Conservation (phyloP, 768 basidiomycete genomes). For the Tylopilus felleus region DNA sequence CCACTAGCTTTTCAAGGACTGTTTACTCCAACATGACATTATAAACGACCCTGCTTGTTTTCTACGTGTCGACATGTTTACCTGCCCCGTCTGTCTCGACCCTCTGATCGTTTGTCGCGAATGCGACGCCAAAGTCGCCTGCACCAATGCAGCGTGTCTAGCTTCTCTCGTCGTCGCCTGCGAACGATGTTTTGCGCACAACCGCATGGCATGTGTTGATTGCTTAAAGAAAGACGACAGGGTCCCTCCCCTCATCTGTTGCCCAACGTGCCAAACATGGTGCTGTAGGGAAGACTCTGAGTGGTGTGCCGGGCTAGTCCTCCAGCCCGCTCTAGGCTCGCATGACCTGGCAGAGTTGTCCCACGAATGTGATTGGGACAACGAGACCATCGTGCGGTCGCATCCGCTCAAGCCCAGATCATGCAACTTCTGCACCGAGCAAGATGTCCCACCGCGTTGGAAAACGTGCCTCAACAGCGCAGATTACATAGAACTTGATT, state of each 20-base stretch:
- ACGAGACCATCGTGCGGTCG: constrained; percentile 9
- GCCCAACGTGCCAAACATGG: constrained; percentile 6
- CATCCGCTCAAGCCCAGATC: constrained; percentile 12
- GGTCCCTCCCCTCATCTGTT: constrained; percentile 6
- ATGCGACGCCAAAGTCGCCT: constrained; percentile 10
- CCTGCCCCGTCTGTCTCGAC: constrained; percentile 8
- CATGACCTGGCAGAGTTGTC: constrained; percentile 2
- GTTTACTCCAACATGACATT: neutral
- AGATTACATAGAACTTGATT: neutral
- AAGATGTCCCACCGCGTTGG: neutral
- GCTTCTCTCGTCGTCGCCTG: neutral
- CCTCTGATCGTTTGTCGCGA: constrained; percentile 3
- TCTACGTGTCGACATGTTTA: constrained; percentile 8
- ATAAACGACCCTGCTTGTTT: constrained; percentile 2
- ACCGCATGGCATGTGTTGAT: neutral
- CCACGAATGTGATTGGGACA: constrained; percentile 2
- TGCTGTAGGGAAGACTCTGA: constrained; percentile 10
- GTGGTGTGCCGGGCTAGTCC: constrained; percentile 17
- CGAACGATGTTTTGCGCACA: constrained; percentile 4
- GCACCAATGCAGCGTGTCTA: neutral
- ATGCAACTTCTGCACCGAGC: constrained; percentile 1
- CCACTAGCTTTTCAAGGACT: constrained; percentile 10
- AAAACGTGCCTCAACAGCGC: neutral
- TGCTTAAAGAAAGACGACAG: constrained; percentile 2
- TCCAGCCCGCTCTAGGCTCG: constrained; percentile 7